These are phyloP conservation scores for Apocynum venetum DNA, from an alignment of 257 asterid species.

Conservation along the genomic window DNA sequence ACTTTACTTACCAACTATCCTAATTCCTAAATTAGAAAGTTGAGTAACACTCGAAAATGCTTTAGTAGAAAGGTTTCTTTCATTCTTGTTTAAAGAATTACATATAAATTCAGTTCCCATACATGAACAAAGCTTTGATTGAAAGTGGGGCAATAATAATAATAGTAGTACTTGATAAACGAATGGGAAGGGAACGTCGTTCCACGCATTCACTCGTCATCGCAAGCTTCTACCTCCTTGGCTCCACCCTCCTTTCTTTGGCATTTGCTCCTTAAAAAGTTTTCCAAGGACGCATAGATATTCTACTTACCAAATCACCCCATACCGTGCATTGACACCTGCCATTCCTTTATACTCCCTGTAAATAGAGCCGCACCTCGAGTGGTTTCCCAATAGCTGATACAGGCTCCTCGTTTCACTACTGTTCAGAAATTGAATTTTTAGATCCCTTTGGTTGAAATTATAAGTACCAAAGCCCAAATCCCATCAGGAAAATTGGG, in stretches of 20 bases:
- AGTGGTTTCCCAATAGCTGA: background rate
- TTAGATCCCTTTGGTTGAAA: background rate
- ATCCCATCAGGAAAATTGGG: background rate
- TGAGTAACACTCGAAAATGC: too few species aligned
- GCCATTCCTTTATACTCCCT: background rate
- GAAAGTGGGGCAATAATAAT: too few species aligned
- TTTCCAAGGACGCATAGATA: too few species aligned
- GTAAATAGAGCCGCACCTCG: background rate
- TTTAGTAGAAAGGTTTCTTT: too few species aligned
- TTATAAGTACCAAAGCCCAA: slow-evolving; percentile 1
- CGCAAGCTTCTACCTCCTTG: background rate
- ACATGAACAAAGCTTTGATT: too few species aligned
- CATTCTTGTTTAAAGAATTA: too few species aligned
- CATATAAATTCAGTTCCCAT: too few species aligned
- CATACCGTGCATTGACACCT: background rate
- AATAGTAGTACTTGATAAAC: too few species aligned
- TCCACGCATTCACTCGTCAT: background rate
- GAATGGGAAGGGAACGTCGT: too few species aligned
- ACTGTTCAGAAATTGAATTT: background rate
- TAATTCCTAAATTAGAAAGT: too few species aligned
- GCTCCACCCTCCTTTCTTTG: background rate
- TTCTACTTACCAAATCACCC: background rate
- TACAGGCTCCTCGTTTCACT: background rate
- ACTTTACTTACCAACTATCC: too few species aligned
- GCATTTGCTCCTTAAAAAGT: background rate